Percentiles rank a stretch among this genome's conserved stretches.
Evolutionary conservation across 768 basidiomycete species (phyloP).

Genomic region (Auricularia sp.): DNA sequence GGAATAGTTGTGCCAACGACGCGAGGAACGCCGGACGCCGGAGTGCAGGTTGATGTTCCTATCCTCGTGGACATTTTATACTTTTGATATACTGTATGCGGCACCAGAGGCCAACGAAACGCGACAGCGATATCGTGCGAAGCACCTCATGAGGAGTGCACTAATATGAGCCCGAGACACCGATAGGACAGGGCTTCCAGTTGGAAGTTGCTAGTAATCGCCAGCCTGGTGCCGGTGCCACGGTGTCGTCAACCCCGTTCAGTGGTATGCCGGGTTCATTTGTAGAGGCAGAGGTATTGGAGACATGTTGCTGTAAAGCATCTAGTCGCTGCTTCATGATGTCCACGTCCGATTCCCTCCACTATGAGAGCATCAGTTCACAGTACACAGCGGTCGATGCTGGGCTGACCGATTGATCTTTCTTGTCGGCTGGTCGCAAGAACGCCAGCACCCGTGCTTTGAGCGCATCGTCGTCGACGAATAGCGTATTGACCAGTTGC

Average conservation of each 20-base stretch:
- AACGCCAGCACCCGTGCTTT: slow-evolving; percentile 6
- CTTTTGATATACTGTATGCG: background rate
- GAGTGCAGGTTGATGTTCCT: background rate
- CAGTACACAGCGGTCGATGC: background rate
- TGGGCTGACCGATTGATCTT: background rate
- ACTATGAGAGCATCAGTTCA: background rate
- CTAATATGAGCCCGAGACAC: slow-evolving; percentile 30
- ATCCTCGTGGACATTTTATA: background rate
- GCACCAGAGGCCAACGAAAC: no score
- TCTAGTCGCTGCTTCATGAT: slow-evolving; percentile 5
- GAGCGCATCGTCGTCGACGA: slow-evolving; percentile 13
- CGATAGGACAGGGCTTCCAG: slow-evolving; percentile 65
- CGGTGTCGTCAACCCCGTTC: background rate
- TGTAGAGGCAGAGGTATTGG: slow-evolving; percentile 8
- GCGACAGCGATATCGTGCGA: background rate
- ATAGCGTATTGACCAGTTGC: slow-evolving; percentile 31
- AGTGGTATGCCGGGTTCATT: slow-evolving; percentile 8
- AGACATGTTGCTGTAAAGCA: background rate
- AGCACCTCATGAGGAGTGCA: background rate
- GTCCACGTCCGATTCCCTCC: slow-evolving; percentile 9
- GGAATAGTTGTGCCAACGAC: background rate
- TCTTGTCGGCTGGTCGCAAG: background rate
- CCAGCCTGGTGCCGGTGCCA: slow-evolving; percentile 37
- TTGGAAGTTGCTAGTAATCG: slow-evolving; percentile 30
- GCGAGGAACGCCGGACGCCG: background rate